phyloP scores from a whole-genome alignment of 1,284 basidiomycete species.

The Ustilago shanxiensis region DNA sequence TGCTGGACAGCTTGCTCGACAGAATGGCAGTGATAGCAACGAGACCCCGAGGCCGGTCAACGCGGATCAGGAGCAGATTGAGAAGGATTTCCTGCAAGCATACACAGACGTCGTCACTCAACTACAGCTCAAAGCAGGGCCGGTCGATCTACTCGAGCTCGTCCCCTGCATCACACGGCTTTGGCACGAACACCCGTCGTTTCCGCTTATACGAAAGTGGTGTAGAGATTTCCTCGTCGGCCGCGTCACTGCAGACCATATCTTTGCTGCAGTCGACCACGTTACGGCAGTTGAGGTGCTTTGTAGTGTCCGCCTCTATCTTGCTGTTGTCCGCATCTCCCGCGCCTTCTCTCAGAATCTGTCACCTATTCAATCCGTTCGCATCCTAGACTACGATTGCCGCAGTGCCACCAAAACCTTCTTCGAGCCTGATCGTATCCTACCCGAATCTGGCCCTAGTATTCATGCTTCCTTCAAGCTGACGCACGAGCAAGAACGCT shows the following conservation, averaged over 20 bases:
- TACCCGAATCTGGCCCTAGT: constrained; percentile 10
- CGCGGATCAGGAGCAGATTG: constrained; percentile 28
- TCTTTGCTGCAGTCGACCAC: constrained; percentile 50
- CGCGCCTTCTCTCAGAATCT: constrained; percentile 40
- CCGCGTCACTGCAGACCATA: constrained; percentile 25
- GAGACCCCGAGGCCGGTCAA: neutral
- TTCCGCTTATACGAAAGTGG: constrained; percentile 45
- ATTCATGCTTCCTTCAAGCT: constrained; percentile 40
- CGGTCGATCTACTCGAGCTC: constrained; percentile 48
- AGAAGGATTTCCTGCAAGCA: constrained; percentile 28
- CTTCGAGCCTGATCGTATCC: constrained; percentile 31
- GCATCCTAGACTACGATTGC: constrained; percentile 57
- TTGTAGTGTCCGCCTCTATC: constrained; percentile 56
- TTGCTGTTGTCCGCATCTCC: constrained; percentile 54
- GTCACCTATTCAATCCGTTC: constrained; percentile 45
- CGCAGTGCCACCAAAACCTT: constrained; percentile 44
- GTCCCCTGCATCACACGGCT: constrained; percentile 30
- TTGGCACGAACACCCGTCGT: constrained; percentile 36
- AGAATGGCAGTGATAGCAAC: neutral
- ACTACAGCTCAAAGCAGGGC: constrained; percentile 39
- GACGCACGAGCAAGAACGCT: constrained; percentile 60
- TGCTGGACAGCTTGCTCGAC: neutral
- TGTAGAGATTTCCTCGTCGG: constrained; percentile 53
- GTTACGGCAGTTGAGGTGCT: constrained; percentile 54
- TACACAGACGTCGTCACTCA: constrained; percentile 43